A percentile compares a stretch with the other conserved stretches of the same genome.
These are phyloP conservation scores for Porodaedalea pini DNA, from an alignment of 1,284 basidiomycete genomes.

Conservation along the genomic window DNA sequence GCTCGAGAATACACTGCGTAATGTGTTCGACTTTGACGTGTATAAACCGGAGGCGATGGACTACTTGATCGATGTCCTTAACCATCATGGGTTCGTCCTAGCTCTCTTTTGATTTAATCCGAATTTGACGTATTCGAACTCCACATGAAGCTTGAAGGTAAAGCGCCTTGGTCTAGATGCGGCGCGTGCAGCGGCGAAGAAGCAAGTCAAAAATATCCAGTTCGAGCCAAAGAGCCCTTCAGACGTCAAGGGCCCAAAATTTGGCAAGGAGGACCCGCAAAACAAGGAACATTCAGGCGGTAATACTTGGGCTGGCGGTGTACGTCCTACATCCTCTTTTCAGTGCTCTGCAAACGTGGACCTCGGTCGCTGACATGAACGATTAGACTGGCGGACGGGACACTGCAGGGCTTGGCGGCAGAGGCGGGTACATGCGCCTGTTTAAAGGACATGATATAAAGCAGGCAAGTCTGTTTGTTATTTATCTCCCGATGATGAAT, in stretches of 20 bases:
- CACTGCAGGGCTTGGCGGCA: conserved; percentile 61
- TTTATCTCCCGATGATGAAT: background rate
- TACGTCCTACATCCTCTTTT: conserved; percentile 30
- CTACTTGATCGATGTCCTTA: conserved; percentile 51
- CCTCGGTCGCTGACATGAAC: background rate
- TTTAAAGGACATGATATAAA: conserved; percentile 62
- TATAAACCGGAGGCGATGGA: conserved; percentile 62
- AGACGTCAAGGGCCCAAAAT: conserved; percentile 49
- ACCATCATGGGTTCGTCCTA: conserved; percentile 50
- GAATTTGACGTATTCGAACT: background rate
- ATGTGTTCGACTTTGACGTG: conserved; percentile 67
- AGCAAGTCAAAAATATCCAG: conserved; percentile 50
- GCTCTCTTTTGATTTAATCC: background rate
- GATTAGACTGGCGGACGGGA: conserved; percentile 62
- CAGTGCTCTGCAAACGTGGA: background rate
- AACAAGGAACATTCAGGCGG: conserved; percentile 57
- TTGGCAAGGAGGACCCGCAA: conserved; percentile 52
- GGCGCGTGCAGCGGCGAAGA: conserved; percentile 46
- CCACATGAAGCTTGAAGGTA: conserved; percentile 43
- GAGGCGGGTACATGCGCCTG: conserved; percentile 63
- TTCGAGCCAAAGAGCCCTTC: conserved; percentile 52
- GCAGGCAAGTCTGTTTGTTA: conserved; percentile 38
- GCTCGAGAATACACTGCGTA: conserved; percentile 52
- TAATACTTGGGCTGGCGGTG: conserved; percentile 60
- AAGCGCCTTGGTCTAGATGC: conserved; percentile 52